Base-by-base conservation (phyloP, 352 stramenopile genomes). In the Peronospora farinosa region DNA sequence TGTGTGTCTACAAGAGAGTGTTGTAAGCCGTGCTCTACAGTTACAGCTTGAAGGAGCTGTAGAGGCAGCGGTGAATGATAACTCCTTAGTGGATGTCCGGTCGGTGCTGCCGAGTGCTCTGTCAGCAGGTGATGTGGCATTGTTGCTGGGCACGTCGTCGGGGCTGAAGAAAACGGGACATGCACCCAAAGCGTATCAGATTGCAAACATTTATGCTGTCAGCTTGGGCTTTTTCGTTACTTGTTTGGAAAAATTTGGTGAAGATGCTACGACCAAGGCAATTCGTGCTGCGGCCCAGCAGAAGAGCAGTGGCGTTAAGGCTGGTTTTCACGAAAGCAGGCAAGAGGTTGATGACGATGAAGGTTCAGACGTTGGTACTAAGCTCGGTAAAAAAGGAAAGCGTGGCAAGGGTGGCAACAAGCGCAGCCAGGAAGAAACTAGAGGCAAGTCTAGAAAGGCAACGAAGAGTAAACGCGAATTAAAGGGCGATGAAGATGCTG, bases 1-100 rank as follows among this genome's bases (percentile, higher is more conserved):
- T 4, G 64, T 93, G 25, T 57, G 66, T 10, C 67, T 93, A 2
- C 65, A 84, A 38, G 53, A 85, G 40, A 76, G 67, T 21, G 78
- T 89, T 6, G 74, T 91, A 21, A 87, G 69, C 54, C 65, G 67
- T 16, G 51, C 65, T 17, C 49, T 91, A 47, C 65, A 80, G 27
- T 25, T 89, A 11, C 75, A 89, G 47, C 30, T 93, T 3, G 82
- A 93, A 40, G 80, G 69, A 19, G 70, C 75, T 9, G 69, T 93
- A 5, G 82, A 93, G 32, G 72, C 73, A 0, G 75, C 73, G 0
- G 61, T 82, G n/a, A 79, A 78, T n/a, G 82, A 92, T 8, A 59
- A 55, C n/a, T 71, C 63, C 10, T 67, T 82, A 16, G 64, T 90
- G 21, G 82, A 93, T 54, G 63, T 79, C 35, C 59, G 72, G 0